Percentiles rank a stretch among this genome's conserved stretches.
Evolutionary conservation across 352 stramenopile genomes (phyloP).

Genomic region (Thalassiosira hispida): DNA sequence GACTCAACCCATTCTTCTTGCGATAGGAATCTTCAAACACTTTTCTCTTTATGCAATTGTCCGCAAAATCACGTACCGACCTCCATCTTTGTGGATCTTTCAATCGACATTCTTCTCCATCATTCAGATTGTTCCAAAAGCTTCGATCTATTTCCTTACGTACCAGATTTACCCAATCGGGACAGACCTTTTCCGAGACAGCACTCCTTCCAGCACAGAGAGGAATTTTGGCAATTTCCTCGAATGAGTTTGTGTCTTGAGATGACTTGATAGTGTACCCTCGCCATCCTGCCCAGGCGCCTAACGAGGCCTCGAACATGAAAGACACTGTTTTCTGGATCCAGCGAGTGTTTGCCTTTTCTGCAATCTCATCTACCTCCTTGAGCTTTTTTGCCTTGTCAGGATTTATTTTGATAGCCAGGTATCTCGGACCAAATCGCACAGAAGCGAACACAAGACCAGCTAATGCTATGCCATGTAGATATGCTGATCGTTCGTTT

Average conservation of each 20-base stretch:
- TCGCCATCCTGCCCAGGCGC: constrained; percentile 45
- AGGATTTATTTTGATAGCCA: constrained; percentile 40
- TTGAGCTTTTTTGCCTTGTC: constrained; percentile 46
- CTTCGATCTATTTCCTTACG: constrained; percentile 47
- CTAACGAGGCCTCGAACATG: constrained; percentile 51
- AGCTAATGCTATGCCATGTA: constrained; percentile 44
- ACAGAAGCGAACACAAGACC: constrained; percentile 48
- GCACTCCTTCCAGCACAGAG: constrained; percentile 53
- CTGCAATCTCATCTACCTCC: constrained; percentile 44
- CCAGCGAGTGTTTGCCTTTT: constrained; percentile 44
- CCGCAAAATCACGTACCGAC: constrained; percentile 54
- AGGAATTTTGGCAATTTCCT: constrained; percentile 60
- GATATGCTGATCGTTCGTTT: constrained; percentile 49
- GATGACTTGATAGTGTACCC: constrained; percentile 56
- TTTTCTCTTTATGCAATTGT: constrained; percentile 64
- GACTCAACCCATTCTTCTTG: constrained; percentile 42
- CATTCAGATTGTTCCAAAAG: constrained; percentile 68
- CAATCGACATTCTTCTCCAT: constrained; percentile 23
- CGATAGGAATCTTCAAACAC: constrained; percentile 54
- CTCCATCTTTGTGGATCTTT: constrained; percentile 53
- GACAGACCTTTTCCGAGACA: constrained; percentile 56
- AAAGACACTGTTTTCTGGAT: constrained; percentile 52
- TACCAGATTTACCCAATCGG: constrained; percentile 58
- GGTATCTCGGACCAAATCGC: constrained; percentile 42
- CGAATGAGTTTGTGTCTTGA: constrained; percentile 46